Evolutionary conservation across 169 alveolate genomes (phyloP), one percentile per base, ranked within the genome.

Genomic region (Plasmodium relictum): DNA sequence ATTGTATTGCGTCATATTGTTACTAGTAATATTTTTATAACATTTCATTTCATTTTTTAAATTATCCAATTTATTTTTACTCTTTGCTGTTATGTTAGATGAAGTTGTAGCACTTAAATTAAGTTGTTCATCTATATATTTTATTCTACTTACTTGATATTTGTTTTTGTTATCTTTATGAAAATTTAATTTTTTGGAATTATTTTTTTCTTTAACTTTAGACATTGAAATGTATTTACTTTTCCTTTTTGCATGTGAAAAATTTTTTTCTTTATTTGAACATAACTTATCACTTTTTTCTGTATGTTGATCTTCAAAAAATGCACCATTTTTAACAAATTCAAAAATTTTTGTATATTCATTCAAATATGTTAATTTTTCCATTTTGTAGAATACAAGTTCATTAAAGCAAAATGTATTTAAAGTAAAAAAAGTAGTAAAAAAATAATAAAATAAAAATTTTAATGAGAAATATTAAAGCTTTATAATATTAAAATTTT

Each of bases 261-360:
- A 62, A 45, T 63, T 41, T 12, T 18, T 62, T 44, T 48, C 74
- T 18, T 76, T 44, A 50, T 63, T 52, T 14, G 59, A 22, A 20
- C 42, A 48, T 39, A 3, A 7, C 14, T 14, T 68, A 4, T 41
- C 42, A 39, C 7, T 52, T 20, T 50, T 58, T 52, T 76, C 44
- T n/a, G 12, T 6, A 20, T 24, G 31, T 14, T 31, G 20, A n/a
- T 76, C 78, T 10, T 63, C 89, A 48, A 52, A 12, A 7, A 7
- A 50, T 50, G 20, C 50, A 16, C 26, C 37, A n/a, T 24, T 20
- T 14, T 63, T 45, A n/a, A 26, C 59, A 10, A 76, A 16, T n/a
- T 63, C 69, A 69, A 63, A 50, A 63, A 48, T 7, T 63, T 62
- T 76, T 20, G 61, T 9, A 41, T 65, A 76, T 41, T 76, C 76